Percentiles rank a stretch among this genome's conserved stretches.
Conservation (phyloP, 495 filamentous ascomycete species). For the Penicillium paxilli region DNA sequence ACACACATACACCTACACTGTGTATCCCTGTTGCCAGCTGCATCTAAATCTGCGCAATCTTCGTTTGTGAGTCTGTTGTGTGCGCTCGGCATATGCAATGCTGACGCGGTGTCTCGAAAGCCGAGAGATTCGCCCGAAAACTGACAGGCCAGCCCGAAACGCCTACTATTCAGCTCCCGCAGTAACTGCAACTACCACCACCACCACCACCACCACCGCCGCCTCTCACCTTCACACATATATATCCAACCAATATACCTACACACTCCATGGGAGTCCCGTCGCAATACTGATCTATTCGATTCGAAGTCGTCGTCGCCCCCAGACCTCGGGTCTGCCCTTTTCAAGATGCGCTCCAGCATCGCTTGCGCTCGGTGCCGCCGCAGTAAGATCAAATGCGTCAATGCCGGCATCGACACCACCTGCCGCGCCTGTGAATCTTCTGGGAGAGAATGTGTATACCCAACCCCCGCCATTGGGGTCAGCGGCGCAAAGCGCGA, state of each 20-base stretch:
- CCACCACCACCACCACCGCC: neutral
- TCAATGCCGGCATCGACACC: conserved; percentile 73
- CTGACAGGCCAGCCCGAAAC: neutral
- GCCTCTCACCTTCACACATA: neutral
- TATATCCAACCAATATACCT: neutral
- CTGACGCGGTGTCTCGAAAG: conserved; percentile 11
- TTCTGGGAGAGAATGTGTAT: conserved; percentile 74
- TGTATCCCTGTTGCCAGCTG: too few relatives aligned
- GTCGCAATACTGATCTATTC: neutral
- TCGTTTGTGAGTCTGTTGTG: neutral
- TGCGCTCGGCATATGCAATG: conserved; percentile 15
- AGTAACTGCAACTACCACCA: too few relatives aligned
- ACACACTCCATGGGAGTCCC: neutral
- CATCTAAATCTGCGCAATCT: too few relatives aligned
- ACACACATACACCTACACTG: too few relatives aligned
- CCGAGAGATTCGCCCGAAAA: neutral
- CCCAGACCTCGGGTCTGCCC: conserved; percentile 19
- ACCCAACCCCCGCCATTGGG: conserved; percentile 63
- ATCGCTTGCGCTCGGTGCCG: conserved; percentile 79
- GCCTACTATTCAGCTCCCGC: too few relatives aligned
- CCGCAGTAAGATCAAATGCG: conserved; percentile 81
- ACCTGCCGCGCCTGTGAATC: conserved; percentile 77
- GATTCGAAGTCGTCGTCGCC: neutral
- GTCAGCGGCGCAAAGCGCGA: conserved; percentile 59
- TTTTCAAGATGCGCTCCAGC: conserved; percentile 64